phyloP scores from a whole-genome alignment of 202 grass and related monocot genomes.

The Panicum hallii region DNA sequence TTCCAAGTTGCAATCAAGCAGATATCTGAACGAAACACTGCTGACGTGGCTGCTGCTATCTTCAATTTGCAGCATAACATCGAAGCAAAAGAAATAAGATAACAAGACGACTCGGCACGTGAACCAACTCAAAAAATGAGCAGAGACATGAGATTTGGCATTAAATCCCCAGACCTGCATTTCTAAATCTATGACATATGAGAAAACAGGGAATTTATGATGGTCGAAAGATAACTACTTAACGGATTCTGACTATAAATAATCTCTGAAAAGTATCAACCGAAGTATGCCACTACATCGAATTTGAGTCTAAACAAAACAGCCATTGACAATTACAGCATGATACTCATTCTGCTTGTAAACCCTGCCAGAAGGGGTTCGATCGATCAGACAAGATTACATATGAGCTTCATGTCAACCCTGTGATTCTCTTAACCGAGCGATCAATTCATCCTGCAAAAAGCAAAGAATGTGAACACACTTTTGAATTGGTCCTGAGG shows the following conservation, averaged over 20 bases:
- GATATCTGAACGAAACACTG: neutral
- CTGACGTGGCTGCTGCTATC: neutral
- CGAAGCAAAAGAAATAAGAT: neutral
- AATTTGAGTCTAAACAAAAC: neutral
- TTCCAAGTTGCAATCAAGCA: neutral
- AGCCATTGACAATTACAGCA: neutral
- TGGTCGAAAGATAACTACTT: no score
- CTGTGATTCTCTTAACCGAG: slow-evolving; percentile 59
- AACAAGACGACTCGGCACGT: neutral
- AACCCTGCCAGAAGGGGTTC: neutral
- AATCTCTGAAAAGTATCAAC: slow-evolving; percentile 1
- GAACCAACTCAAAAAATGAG: neutral
- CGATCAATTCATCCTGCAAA: slow-evolving; percentile 79
- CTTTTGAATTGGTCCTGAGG: neutral
- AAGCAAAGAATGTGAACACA: slow-evolving; percentile 6
- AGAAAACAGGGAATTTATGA: no score
- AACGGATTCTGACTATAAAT: neutral
- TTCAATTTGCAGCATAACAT: neutral
- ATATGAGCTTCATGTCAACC: slow-evolving; percentile 37
- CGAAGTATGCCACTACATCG: slow-evolving; percentile 16
- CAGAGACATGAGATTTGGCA: neutral
- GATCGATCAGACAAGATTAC: neutral
- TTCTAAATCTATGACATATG: no score
- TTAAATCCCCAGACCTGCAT: no score
- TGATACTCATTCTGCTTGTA: slow-evolving; percentile 16